These are phyloP conservation scores for Jacaranda mimosifolia DNA, from an alignment of 257 asterid species.

Conservation along the genomic window DNA sequence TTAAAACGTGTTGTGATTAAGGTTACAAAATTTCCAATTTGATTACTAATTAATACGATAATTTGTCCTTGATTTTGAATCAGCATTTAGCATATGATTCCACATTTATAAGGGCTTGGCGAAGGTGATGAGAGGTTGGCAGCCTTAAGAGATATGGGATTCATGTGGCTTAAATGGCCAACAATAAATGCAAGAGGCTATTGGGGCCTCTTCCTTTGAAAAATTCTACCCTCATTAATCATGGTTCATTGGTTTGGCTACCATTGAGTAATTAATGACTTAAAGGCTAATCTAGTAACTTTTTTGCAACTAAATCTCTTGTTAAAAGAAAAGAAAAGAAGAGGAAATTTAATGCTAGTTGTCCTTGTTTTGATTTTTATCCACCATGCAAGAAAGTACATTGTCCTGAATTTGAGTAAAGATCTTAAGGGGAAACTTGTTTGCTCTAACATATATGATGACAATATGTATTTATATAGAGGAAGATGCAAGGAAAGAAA, in stretches of 20 bases:
- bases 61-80: no score
- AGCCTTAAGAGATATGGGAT: slow-evolving; percentile 34
- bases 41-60: no score
- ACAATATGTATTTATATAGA: slow-evolving; percentile 2
- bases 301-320: slow-evolving; percentile 9
- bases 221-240: slow-evolving; percentile 31
- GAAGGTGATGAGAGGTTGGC: slow-evolving; percentile 34
- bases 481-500: slow-evolving; percentile 3
- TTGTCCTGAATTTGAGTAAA: slow-evolving; percentile 33
- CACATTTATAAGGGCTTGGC: slow-evolving; percentile 23
- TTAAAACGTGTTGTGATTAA: no score
- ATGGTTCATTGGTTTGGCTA: slow-evolving; percentile 12
- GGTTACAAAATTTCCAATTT: no score
- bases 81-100: background rate
- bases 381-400: slow-evolving; percentile 32
- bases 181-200: slow-evolving; percentile 38
- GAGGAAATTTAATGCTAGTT: background rate
- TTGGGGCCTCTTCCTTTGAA: slow-evolving; percentile 31
- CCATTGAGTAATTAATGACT: background rate
- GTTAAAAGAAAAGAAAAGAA: background rate
- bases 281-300: background rate
- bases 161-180: slow-evolving; percentile 40
- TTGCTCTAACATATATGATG: background rate
- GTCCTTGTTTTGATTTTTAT: background rate
- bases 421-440: slow-evolving; percentile 35